Percentiles rank a stretch among this genome's conserved stretches.
Conservation (phyloP, 2,329 filamentous ascomycete genomes). For the Lasiodiplodia gonubiensis region DNA sequence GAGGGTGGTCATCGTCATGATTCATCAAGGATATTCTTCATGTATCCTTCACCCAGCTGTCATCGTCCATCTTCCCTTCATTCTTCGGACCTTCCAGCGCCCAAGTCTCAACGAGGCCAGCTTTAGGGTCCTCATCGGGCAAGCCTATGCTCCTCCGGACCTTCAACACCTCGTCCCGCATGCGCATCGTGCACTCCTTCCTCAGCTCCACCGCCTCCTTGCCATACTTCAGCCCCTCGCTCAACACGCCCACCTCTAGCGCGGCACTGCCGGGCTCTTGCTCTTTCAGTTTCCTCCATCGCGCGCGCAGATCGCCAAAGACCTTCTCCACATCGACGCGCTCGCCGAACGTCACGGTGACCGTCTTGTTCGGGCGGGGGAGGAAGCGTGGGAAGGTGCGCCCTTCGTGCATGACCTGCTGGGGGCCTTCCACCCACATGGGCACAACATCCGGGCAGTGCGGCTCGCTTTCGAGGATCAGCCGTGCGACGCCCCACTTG, state of each 20-base stretch:
- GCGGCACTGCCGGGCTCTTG: constrained; percentile 37
- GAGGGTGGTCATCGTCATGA: not conserved
- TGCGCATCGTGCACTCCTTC: constrained; percentile 77
- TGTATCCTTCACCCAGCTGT: constrained; percentile 64
- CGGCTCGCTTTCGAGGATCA: constrained; percentile 88
- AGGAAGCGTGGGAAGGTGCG: constrained; percentile 79
- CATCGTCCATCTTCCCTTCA: constrained; percentile 66
- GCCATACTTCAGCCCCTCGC: constrained; percentile 67
- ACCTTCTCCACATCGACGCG: constrained; percentile 72
- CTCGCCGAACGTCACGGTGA: constrained; percentile 80
- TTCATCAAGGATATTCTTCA: constrained; percentile 35
- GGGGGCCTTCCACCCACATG: constrained; percentile 91
- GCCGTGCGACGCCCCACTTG: constrained; percentile 92
- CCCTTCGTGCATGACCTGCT: constrained; percentile 86
- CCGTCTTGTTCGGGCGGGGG: constrained; percentile 72
- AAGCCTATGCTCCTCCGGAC: constrained; percentile 74
- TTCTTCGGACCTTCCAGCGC: constrained; percentile 59
- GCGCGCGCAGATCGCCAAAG: constrained; percentile 77
- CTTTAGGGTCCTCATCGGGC: constrained; percentile 77
- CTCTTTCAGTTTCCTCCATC: constrained; percentile 73
- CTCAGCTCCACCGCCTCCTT: constrained; percentile 78
- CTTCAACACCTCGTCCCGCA: constrained; percentile 81
- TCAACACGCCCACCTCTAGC: constrained; percentile 63
- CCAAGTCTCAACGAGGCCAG: constrained; percentile 81
- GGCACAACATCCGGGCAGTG: constrained; percentile 82